A percentile compares a stretch with the other conserved stretches of the same genome.
Evolutionary conservation across 202 grass and related monocot genomes (phyloP).

Genomic region (Sporobolus alterniflorus): DNA sequence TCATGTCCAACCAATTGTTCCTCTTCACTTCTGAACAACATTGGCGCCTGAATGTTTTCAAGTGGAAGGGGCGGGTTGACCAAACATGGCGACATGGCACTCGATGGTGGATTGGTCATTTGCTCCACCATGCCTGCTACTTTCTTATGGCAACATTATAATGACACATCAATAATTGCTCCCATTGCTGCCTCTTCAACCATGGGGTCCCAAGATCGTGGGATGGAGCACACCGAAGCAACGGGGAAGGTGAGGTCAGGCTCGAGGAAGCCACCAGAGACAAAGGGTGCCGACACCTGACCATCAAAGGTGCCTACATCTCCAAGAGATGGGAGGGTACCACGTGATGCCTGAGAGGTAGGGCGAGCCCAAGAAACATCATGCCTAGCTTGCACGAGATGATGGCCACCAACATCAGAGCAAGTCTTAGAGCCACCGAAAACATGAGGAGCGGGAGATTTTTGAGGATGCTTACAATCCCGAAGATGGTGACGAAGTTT

Average conservation of each 20-base stretch:
- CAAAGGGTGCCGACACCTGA: too few relatives aligned
- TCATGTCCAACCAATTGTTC: too few relatives aligned
- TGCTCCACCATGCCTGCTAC: neutral
- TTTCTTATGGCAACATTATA: neutral
- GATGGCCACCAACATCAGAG: neutral
- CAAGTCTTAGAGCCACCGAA: neutral
- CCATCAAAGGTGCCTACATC: too few relatives aligned
- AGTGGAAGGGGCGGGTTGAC: too few relatives aligned
- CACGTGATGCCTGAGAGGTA: rapidly evolving
- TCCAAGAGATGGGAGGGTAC: too few relatives aligned
- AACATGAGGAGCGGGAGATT: neutral
- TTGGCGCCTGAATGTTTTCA: neutral
- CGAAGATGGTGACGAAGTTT: neutral
- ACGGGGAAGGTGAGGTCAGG: too few relatives aligned
- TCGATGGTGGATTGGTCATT: neutral
- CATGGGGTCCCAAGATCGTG: neutral
- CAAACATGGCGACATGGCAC: neutral
- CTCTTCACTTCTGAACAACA: neutral
- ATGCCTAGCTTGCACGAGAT: neutral
- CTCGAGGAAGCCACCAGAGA: too few relatives aligned
- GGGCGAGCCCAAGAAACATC: neutral
- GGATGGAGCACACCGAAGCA: too few relatives aligned
- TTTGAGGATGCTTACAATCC: neutral
- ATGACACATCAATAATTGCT: too few relatives aligned
- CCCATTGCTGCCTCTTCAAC: neutral